A percentile compares a stretch with the other conserved stretches of the same genome.
Evolutionary conservation across 208 protist genomes (phyloP).

Genomic region (Tritrichomonas musculus): DNA sequence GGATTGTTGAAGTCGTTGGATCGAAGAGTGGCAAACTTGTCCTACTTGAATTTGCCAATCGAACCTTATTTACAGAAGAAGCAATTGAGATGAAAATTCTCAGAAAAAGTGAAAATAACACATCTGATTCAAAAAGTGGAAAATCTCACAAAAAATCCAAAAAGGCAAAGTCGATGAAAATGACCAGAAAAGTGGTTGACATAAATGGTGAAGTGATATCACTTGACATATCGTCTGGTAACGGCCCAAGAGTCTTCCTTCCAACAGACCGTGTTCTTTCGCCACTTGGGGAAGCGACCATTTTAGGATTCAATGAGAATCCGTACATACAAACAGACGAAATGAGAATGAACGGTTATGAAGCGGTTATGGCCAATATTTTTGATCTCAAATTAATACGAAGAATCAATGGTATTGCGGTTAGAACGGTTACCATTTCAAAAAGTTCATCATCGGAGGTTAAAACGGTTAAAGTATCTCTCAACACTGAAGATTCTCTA

Average conservation of each 20-base stretch:
- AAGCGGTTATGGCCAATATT: not conserved
- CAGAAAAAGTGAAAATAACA: not conserved
- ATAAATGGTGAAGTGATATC: not conserved
- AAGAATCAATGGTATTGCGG: not conserved
- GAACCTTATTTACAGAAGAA: not conserved
- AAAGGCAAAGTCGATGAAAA: too few relatives aligned
- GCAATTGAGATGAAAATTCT: not conserved
- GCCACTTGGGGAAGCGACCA: not conserved
- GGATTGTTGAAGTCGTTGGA: not conserved
- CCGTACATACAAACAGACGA: not conserved
- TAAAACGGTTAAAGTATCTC: not conserved
- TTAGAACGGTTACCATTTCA: not conserved
- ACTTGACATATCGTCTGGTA: not conserved
- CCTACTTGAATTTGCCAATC: not conserved
- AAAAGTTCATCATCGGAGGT: too few relatives aligned
- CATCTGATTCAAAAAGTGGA: too few relatives aligned
- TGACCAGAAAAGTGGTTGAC: not conserved
- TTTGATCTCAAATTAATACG: not conserved
- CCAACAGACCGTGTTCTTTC: not conserved
- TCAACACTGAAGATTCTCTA: not conserved
- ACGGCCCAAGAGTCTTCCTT: not conserved
- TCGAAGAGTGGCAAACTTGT: not conserved
- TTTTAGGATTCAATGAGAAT: not conserved
- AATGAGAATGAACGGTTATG: constrained; percentile 1
- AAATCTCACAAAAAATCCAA: too few relatives aligned